Percentiles rank a stretch among this genome's conserved stretches.
Conservation (phyloP, 768 basidiomycete species). For the Termitomyces sp. region DNA sequence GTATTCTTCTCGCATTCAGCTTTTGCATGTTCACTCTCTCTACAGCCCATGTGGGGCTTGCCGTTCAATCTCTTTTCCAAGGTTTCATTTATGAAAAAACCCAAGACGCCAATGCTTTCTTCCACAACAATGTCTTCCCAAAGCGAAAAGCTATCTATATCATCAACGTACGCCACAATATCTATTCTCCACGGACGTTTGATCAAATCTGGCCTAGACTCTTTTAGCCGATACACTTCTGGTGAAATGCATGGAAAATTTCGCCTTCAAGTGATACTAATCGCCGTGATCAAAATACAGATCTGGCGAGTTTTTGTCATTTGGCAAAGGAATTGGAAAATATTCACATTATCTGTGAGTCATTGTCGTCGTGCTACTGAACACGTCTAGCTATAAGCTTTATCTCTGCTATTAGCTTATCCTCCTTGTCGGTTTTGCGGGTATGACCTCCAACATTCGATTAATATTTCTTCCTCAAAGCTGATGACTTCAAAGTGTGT, state of each 20-base stretch:
- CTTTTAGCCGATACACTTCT: constrained; percentile 25
- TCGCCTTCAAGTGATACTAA: neutral
- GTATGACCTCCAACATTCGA: constrained; percentile 10
- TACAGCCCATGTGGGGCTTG: constrained; percentile 26
- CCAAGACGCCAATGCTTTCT: constrained; percentile 20
- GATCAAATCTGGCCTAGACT: constrained; percentile 15
- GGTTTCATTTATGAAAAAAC: constrained; percentile 23
- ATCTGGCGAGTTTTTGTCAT: constrained; percentile 29
- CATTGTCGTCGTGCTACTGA: neutral
- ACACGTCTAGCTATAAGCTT: neutral
- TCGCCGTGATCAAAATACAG: constrained; percentile 6
- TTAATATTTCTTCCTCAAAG: too few relatives aligned
- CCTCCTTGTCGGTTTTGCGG: constrained; percentile 22
- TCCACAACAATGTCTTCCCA: constrained; percentile 25
- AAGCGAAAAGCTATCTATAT: constrained; percentile 28
- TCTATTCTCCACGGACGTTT: neutral
- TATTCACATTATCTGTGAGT: constrained; percentile 23
- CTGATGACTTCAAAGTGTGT: constrained; percentile 14
- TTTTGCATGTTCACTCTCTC: constrained; percentile 27
- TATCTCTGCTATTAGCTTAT: constrained; percentile 14
- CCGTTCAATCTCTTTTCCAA: constrained; percentile 23
- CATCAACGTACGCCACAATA: constrained; percentile 22
- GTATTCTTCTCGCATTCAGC: constrained; percentile 22
- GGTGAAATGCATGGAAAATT: constrained; percentile 11
- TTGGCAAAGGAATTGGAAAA: constrained; percentile 24